phyloP scores from a whole-genome alignment of 306 rosid species.

The Astragalus glycyphyllos region DNA sequence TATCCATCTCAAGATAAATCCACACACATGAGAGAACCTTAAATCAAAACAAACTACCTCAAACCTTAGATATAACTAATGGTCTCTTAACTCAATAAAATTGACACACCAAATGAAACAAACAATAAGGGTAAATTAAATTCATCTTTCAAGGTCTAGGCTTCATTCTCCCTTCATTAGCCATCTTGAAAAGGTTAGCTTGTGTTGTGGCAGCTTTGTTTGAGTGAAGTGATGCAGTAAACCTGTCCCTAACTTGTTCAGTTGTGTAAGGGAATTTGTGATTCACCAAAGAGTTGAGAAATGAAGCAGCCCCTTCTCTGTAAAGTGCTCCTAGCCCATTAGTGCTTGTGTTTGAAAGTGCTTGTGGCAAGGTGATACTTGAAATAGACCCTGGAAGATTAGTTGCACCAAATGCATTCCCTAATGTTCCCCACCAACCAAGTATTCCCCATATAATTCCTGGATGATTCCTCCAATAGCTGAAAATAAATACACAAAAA shows the following conservation, averaged over 20 bases:
- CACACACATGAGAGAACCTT: conserved; percentile 32
- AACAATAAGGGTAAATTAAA: not conserved
- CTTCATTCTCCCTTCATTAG: conserved; percentile 80
- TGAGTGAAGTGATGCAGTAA: conserved; percentile 63
- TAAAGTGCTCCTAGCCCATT: conserved; percentile 81
- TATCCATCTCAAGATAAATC: conserved; percentile 35
- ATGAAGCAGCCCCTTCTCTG: conserved; percentile 85
- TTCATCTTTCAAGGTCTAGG: conserved; percentile 46
- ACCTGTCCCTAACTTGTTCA: conserved; percentile 71
- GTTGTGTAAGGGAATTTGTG: conserved; percentile 73
- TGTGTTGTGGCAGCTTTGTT: conserved; percentile 78
- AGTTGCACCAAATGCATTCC: conserved; percentile 69
- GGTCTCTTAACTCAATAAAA: conserved; percentile 23
- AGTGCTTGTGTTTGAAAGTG: conserved; percentile 78
- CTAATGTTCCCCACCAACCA: conserved; percentile 94
- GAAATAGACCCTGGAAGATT: conserved; percentile 68
- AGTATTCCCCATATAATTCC: conserved; percentile 76
- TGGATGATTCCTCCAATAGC: conserved; percentile 92
- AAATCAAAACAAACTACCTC: conserved; percentile 43
- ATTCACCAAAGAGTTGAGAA: conserved; percentile 83
- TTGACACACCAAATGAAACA: conserved; percentile 33
- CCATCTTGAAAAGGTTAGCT: conserved; percentile 78
- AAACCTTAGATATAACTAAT: conserved; percentile 31
- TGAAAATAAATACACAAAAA: conserved; percentile 36
- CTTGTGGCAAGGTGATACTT: conserved; percentile 64